phyloP scores from a whole-genome alignment of 345 rosid genomes.

The Chamaenerion angustifolium region DNA sequence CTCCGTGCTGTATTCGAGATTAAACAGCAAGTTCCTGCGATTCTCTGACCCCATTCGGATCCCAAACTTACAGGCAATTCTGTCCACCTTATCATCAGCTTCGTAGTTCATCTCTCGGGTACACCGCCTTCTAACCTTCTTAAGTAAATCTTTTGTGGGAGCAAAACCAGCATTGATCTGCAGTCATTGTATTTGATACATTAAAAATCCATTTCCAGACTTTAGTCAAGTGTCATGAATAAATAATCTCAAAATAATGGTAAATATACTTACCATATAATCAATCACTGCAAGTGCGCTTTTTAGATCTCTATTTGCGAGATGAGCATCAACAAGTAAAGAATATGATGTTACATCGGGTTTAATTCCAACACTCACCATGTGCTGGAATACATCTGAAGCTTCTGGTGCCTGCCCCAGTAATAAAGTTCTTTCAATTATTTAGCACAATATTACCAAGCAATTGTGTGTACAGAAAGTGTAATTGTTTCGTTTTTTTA shows the following conservation, averaged over 20 bases:
- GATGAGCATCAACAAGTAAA: constrained; percentile 84
- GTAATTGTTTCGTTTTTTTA: no score
- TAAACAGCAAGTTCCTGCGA: constrained; percentile 62
- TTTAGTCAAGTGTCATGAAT: neutral
- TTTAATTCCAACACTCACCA: constrained; percentile 61
- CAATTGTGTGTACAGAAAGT: no score
- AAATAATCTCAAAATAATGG: neutral
- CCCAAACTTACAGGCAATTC: constrained; percentile 39
- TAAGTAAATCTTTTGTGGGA: constrained; percentile 68
- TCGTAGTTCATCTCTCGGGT: constrained; percentile 65
- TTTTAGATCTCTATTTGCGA: constrained; percentile 68
- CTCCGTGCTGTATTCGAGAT: constrained; percentile 48
- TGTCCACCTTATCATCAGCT: constrained; percentile 38
- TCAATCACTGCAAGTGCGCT: constrained; percentile 57
- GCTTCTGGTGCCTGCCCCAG: constrained; percentile 71
- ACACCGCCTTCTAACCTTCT: constrained; percentile 76
- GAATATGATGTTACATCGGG: constrained; percentile 68
- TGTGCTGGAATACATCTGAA: constrained; percentile 67
- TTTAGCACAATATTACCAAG: neutral
- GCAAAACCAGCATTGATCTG: constrained; percentile 67
- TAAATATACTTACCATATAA: constrained; percentile 46
- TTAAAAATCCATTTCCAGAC: constrained; percentile 3
- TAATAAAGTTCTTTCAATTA: constrained; percentile 4
- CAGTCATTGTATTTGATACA: constrained; percentile 2
- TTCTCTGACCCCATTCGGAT: constrained; percentile 56